Evolutionary conservation across 2,329 filamentous ascomycete genomes (phyloP).

Genomic region (Furcasterigmium furcatum): DNA sequence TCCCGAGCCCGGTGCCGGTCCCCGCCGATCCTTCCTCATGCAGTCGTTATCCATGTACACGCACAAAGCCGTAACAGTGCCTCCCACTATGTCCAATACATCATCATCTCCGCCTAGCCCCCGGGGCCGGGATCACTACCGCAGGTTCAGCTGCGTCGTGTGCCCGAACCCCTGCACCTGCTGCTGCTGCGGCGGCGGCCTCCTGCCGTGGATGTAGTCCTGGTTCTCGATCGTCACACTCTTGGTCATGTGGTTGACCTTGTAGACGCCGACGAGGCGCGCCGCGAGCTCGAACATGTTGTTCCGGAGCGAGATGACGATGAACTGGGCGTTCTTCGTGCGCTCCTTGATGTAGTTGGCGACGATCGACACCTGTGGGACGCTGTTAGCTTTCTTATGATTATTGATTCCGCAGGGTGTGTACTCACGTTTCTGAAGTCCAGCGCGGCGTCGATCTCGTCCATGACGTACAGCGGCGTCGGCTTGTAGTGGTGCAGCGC

Average conservation of each 20-base stretch:
- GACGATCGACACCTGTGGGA: constrained; percentile 83
- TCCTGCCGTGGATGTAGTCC: constrained; percentile 61
- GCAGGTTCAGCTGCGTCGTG: constrained; percentile 2
- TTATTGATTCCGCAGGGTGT: not conserved
- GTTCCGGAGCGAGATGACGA: constrained; percentile 95
- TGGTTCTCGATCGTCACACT: constrained; percentile 85
- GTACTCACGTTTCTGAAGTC: constrained; percentile 92
- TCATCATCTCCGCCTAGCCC: too few species aligned
- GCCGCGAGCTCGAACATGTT: constrained; percentile 99
- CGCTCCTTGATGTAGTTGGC: constrained; percentile 99
- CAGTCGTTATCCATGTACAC: constrained; percentile 13
- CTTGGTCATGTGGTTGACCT: constrained; percentile 98
- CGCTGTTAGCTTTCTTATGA: constrained; percentile 7
- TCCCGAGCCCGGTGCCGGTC: too few species aligned
- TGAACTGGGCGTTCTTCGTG: constrained; percentile 98
- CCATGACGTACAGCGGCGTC: constrained; percentile 97
- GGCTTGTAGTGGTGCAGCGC: constrained; percentile 97
- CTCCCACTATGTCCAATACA: not conserved
- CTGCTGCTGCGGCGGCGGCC: constrained; percentile 26
- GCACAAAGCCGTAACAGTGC: not conserved
- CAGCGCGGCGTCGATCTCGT: constrained; percentile 96
- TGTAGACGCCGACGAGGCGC: constrained; percentile 94
- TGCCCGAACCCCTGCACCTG: constrained; percentile 5
- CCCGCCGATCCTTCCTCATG: constrained; percentile 7
- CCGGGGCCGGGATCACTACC: not conserved